Evolutionary conservation across 2,329 filamentous ascomycete genomes (phyloP).

Genomic region (Diaporthe capsici): DNA sequence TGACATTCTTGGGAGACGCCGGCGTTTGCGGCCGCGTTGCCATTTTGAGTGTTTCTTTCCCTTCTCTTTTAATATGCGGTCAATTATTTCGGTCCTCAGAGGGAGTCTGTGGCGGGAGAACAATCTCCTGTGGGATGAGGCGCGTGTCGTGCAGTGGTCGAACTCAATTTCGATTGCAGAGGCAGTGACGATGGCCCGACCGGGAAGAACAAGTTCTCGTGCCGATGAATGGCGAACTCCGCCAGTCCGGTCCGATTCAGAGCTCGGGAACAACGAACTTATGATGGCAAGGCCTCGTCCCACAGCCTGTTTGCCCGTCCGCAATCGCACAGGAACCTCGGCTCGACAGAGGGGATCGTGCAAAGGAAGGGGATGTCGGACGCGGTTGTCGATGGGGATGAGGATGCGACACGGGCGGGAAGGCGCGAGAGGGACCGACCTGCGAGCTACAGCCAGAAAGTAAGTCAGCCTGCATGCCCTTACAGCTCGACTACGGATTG

Average conservation of each 20-base stretch:
- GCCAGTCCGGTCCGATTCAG: constrained; percentile 31
- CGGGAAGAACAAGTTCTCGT: constrained; percentile 36
- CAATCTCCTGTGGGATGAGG: not conserved
- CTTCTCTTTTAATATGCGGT: not conserved
- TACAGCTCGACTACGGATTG: not conserved
- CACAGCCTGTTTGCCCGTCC: not conserved
- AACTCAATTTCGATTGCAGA: not conserved
- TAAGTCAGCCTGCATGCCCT: constrained; percentile 17
- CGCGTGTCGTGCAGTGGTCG: not conserved
- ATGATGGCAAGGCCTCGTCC: constrained; percentile 21
- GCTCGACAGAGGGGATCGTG: constrained; percentile 5
- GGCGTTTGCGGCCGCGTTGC: constrained; percentile 63
- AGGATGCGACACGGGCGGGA: constrained; percentile 15
- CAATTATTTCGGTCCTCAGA: not conserved
- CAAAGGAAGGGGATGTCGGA: constrained; percentile 4
- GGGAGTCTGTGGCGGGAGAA: not conserved
- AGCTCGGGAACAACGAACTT: constrained; percentile 5
- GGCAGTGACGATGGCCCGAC: constrained; percentile 24
- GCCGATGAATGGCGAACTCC: constrained; percentile 25
- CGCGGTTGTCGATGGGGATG: constrained; percentile 11
- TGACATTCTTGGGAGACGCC: constrained; percentile 69
- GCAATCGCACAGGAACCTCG: not conserved
- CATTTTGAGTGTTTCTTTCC: constrained; percentile 52
- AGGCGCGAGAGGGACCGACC: constrained; percentile 26
- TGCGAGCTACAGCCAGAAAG: constrained; percentile 3